These are phyloP conservation scores for Trifolium dubium DNA, from an alignment of 306 rosid genomes.

Conservation along the genomic window DNA sequence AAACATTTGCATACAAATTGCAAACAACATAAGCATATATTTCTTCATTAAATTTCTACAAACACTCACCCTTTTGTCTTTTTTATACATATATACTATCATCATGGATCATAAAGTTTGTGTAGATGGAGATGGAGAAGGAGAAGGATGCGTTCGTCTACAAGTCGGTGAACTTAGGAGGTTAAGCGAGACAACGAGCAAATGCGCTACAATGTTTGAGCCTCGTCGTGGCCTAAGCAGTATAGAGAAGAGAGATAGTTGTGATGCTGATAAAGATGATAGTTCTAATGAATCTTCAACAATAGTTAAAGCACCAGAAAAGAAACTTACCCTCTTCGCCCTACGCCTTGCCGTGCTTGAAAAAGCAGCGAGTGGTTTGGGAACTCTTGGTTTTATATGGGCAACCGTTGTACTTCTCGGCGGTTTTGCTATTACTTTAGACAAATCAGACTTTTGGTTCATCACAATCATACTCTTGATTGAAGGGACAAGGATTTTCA, in stretches of 20 bases:
- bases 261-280: conserved; percentile 30
- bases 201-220: conserved; percentile 58
- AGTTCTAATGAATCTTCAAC: conserved; percentile 25
- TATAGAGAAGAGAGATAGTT: conserved; percentile 57
- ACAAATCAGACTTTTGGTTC: conserved; percentile 80
- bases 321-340: conserved; percentile 86
- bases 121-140: conserved; percentile 39
- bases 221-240: conserved; percentile 45
- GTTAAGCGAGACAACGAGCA: conserved; percentile 54
- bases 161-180: conserved; percentile 52
- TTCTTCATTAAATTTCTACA: conserved; percentile 11
- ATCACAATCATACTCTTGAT: conserved; percentile 79
- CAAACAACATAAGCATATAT: conserved; percentile 1
- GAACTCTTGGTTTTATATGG: conserved; percentile 94
- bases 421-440: conserved; percentile 84
- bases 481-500: conserved; percentile 88
- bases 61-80: too few relatives aligned
- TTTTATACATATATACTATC: not conserved
- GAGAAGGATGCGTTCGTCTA: conserved; percentile 51
- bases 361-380: conserved; percentile 83
- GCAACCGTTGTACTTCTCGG: conserved; percentile 94
- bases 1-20: conserved; percentile 1
- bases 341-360: conserved; percentile 89
- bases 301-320: conserved; percentile 66
- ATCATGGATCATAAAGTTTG: conserved; percentile 57